phyloP scores from a whole-genome alignment of 495 filamentous ascomycete genomes.

The Corynascus novoguineensis region DNA sequence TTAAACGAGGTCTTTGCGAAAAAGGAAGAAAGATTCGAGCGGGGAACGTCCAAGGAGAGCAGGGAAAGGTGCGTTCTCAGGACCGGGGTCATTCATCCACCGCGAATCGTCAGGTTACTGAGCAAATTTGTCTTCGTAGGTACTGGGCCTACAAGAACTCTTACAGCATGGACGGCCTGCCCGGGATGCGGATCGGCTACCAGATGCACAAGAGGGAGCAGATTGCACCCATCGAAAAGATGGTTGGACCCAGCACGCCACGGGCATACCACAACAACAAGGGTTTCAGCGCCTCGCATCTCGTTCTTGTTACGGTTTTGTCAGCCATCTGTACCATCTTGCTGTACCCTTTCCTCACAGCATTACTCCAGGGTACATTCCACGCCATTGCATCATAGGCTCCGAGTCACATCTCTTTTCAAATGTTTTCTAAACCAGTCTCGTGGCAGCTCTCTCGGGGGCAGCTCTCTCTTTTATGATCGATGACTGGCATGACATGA shows the following conservation, averaged over 20 bases:
- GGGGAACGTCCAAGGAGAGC: slow-evolving; percentile 44
- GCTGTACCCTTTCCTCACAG: not conserved
- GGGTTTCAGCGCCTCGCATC: slow-evolving; percentile 11
- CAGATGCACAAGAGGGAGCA: slow-evolving; percentile 36
- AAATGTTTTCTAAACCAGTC: slow-evolving; percentile 21
- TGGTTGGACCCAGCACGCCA: slow-evolving; percentile 39
- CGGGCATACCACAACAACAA: slow-evolving; percentile 16
- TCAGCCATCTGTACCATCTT: not conserved
- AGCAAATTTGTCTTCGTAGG: too few species aligned
- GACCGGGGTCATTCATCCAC: too few species aligned
- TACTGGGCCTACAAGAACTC: slow-evolving; percentile 56
- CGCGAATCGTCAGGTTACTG: too few species aligned
- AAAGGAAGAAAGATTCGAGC: slow-evolving; percentile 36
- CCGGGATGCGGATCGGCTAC: slow-evolving; percentile 42
- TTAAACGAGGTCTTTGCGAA: slow-evolving; percentile 46
- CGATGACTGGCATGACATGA: too few species aligned
- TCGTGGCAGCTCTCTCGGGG: too few species aligned
- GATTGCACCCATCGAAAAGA: slow-evolving; percentile 48
- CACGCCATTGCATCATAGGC: not conserved
- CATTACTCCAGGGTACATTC: not conserved
- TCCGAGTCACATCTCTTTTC: slow-evolving; percentile 14
- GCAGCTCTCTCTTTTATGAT: too few species aligned
- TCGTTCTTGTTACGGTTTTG: slow-evolving; percentile 16
- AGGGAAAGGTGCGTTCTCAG: slow-evolving; percentile 43
- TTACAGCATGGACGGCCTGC: slow-evolving; percentile 50